Conservation (phyloP, 192 early-diverging fungal genomes). For the Geranomyces variabilis region DNA sequence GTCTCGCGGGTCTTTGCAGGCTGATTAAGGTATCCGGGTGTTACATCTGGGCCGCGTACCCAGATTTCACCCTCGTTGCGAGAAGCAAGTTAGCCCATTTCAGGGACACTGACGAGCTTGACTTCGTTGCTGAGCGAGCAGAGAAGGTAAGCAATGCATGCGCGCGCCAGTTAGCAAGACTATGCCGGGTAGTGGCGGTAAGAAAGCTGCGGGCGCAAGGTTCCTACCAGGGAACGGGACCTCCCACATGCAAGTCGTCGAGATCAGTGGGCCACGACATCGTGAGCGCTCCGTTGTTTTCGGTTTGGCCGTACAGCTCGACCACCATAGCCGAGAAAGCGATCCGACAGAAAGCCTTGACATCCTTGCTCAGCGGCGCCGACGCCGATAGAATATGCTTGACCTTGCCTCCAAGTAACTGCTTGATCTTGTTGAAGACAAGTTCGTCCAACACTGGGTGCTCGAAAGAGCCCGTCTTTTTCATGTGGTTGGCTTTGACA, state of each 20-base stretch:
- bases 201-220: no score
- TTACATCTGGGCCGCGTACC: slow-evolving; percentile 74
- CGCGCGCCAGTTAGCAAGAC: no score
- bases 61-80: slow-evolving; percentile 89
- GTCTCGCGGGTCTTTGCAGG: slow-evolving; percentile 53
- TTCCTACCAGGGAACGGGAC: slow-evolving; percentile 55
- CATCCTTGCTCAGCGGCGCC: slow-evolving; percentile 54
- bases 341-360: slow-evolving; percentile 47
- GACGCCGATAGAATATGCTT: slow-evolving; percentile 43
- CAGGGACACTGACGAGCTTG: slow-evolving; percentile 88
- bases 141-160: no score
- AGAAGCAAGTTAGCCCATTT: slow-evolving; percentile 78
- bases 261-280: slow-evolving; percentile 61
- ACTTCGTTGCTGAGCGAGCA: slow-evolving; percentile 63
- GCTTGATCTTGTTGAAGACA: slow-evolving; percentile 83
- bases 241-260: slow-evolving; percentile 76
- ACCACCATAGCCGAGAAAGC: slow-evolving; percentile 43
- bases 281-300: slow-evolving; percentile 35
- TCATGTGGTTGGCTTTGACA: slow-evolving; percentile 60
- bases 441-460: slow-evolving; percentile 85
- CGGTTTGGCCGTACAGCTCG: slow-evolving; percentile 55
- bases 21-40: slow-evolving; percentile 67
- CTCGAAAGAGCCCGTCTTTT: slow-evolving; percentile 58
- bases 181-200: not conserved
- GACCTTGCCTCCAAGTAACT: slow-evolving; percentile 72